These are phyloP conservation scores for Bretziella fagacearum DNA, from an alignment of 2,329 filamentous ascomycete genomes.

Conservation along the genomic window DNA sequence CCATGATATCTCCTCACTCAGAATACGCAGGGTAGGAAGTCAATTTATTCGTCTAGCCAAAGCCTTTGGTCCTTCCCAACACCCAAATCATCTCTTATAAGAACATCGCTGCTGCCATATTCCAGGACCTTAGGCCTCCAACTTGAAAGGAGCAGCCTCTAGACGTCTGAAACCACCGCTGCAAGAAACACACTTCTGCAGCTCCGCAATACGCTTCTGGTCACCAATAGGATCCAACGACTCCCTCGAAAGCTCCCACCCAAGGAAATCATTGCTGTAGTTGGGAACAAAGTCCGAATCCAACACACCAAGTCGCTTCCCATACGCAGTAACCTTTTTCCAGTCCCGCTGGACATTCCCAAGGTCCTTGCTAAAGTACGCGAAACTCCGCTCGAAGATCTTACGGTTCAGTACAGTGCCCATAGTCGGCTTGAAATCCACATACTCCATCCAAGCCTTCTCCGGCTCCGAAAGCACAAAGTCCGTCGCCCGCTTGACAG, in stretches of 20 bases:
- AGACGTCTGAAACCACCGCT: slow-evolving; percentile 47
- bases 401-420: slow-evolving; percentile 51
- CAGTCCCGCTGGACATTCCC: slow-evolving; percentile 63
- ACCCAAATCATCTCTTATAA: not conserved
- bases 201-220: slow-evolving; percentile 54
- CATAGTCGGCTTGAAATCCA: slow-evolving; percentile 57
- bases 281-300: slow-evolving; percentile 48
- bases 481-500: slow-evolving; percentile 59
- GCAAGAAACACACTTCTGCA: slow-evolving; percentile 49
- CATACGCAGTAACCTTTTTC: slow-evolving; percentile 61
- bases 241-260: slow-evolving; percentile 47
- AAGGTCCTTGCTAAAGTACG: slow-evolving; percentile 57
- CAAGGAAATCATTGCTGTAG: slow-evolving; percentile 56
- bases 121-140: not conserved
- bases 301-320: slow-evolving; percentile 54
- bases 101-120: not conserved
- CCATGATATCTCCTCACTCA: not conserved
- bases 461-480: slow-evolving; percentile 48
- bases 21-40: not conserved
- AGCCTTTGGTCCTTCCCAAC: not conserved
- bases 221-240: slow-evolving; percentile 52
- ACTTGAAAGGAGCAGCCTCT: not conserved
- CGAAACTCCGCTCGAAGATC: slow-evolving; percentile 64
- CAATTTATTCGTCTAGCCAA: not conserved
- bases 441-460: slow-evolving; percentile 48